Conservation (phyloP, 78 protist genomes). For the Dictyostelium citrinum region DNA sequence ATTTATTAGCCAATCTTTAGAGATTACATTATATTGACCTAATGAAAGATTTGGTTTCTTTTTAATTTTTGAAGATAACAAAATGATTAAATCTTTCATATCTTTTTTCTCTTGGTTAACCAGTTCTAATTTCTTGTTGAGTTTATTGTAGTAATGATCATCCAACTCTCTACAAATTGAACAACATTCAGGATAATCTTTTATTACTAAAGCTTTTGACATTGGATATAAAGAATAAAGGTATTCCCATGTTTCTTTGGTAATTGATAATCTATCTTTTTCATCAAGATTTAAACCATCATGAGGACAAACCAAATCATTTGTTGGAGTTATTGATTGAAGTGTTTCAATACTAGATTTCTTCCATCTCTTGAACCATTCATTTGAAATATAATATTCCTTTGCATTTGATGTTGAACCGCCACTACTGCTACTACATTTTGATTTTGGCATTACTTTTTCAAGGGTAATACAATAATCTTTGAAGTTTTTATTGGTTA, state of each 20-base stretch:
- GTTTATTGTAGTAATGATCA: not conserved
- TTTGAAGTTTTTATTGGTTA: not conserved
- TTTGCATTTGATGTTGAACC: not conserved
- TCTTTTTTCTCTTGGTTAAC: conserved; percentile 2
- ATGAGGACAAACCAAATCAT: conserved; percentile 32
- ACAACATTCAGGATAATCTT: not conserved
- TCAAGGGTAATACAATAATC: conserved; percentile 10
- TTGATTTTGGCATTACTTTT: not conserved
- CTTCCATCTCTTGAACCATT: conserved; percentile 48
- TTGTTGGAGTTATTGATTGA: not conserved
- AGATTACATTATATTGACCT: not conserved
- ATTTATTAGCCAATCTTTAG: not conserved
- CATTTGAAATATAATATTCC: conserved; percentile 24
- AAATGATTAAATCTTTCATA: not conserved
- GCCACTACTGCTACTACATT: too few species aligned
- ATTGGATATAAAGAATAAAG: not conserved
- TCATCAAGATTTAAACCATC: not conserved
- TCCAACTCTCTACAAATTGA: not conserved
- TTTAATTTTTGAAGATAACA: not conserved
- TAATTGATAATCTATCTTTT: not conserved
- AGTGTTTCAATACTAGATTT: not conserved
- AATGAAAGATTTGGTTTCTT: not conserved
- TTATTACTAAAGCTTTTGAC: not conserved
- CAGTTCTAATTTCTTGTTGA: not conserved
- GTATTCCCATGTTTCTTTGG: conserved; percentile 17